Base-by-base conservation (phyloP, 805 yeast genomes). In the Metschnikowia similis region DNA sequence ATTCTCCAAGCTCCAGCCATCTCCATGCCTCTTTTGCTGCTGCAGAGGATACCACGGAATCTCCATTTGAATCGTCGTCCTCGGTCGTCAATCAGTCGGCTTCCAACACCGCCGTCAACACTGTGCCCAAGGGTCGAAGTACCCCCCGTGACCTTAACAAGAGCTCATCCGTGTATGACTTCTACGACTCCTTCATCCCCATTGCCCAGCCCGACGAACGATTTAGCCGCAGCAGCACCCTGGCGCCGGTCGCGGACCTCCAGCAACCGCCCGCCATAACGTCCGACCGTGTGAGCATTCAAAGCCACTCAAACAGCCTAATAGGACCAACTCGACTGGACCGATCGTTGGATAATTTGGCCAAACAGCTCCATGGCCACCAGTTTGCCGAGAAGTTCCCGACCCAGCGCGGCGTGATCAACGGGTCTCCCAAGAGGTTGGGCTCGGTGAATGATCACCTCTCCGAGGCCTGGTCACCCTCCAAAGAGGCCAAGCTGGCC, bases 141-240 rank as follows among this genome's bases (percentile, higher is more conserved):
- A 21, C 35, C 6, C 27, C 32, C 2, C 34, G 39, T n/a, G 40
- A 11, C 26, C 48, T 4, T 21, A 21, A 41, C 38, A 54, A 55
- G n/a, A 56, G 55, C 26, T 51, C 63, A 14, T 59, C 66, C 9
- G 58, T 72, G 27, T 73, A 71, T 57, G 76, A 72, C 49, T 72
- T 72, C 53, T 74, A 74, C 62, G 75, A 74, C 45, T 49, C 71
- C 7, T 62, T 73, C 50, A 72, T 74, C 48, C 78, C 78, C 3
- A 63, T 72, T 8, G 50, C 72, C 44, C 70, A 68, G 13, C 42
- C 32, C 27, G 37, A 47, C 16, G 47, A 47, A 6, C 14, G 7
- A 26, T 27, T 11, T 1, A 8, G 13, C 9, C 29, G 41, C 4
- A 38, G 26, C 10, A 16, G 41, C 6, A 4, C 41, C 10, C 41